Evolutionary conservation across 2,329 filamentous ascomycete genomes (phyloP), one percentile per base, ranked within the genome.

Genomic region (Neopestalotiopsis sp.): DNA sequence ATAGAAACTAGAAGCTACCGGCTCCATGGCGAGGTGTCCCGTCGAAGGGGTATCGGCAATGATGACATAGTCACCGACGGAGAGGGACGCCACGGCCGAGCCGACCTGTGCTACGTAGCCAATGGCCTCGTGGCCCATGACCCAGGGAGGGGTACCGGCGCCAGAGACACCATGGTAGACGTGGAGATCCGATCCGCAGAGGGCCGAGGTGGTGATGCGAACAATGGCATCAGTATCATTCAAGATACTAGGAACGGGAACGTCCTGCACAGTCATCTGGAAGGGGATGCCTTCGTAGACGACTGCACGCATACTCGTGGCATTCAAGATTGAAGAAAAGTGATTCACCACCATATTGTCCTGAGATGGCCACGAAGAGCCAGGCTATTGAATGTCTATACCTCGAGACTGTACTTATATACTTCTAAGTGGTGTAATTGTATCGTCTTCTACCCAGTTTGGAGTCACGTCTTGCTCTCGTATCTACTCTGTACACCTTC

Each of bases 61-160:
- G 28, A 97, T 93, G 42, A 97, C 86, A 74, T 89, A 88, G 79
- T 97, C 94, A 4, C 94, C 94, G 66, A 91, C 84, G 71, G 89
- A 83, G 71, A 97, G 84, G 0, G 85, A 88, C 74, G 88, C 90
- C 59, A 97, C 93, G 2, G 83, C 86, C 14, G 86, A 82, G 0
- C 94, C 94, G 58, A 87, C 83, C 71, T 92, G 88, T n/a, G n/a
- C 30, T 9, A 97, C 88, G 30, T 85, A 87, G 5, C 95, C 95
- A 1, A 93, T 93, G 76, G 97, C 97, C 77, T 97, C 95, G 78
- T 97, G 95, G 69, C 94, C 93, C 92, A 90, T 90, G 67, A 89
- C 86, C 74, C 88, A 89, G 88, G 0, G 91, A 88, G 0, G 81
- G 85, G 5, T 90, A 91, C 30, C 89, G 86, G 77, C 97, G 90